Percentiles rank a stretch among this genome's conserved stretches.
Conservation (phyloP, 441 rosid genomes). For the Biscutella laevigata region DNA sequence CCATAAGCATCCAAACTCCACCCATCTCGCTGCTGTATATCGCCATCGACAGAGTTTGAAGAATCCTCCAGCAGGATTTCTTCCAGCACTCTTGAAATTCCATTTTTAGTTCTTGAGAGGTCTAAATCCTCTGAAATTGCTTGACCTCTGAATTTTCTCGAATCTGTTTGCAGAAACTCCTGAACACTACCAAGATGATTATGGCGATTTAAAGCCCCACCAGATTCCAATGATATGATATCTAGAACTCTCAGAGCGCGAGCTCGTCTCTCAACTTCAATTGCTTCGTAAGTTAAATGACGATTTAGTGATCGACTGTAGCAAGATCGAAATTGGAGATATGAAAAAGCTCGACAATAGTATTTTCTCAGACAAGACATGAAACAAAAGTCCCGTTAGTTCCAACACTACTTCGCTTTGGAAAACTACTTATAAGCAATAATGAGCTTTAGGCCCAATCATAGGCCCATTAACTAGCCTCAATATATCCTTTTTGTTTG, state of each 20-base stretch:
- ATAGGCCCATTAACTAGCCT: background rate
- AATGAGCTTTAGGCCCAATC: background rate
- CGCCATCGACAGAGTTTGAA: background rate
- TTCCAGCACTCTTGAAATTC: constrained; percentile 25
- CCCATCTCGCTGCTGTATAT: constrained; percentile 12
- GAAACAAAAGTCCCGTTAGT: background rate
- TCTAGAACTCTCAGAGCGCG: constrained; percentile 45
- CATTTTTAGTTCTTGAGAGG: background rate
- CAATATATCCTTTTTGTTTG: background rate
- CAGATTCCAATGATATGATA: constrained; percentile 32
- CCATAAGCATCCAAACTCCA: constrained; percentile 28
- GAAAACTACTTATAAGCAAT: background rate
- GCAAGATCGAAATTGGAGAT: constrained; percentile 10
- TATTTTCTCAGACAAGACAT: constrained; percentile 24
- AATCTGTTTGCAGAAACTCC: constrained; percentile 38
- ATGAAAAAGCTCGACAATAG: constrained; percentile 2
- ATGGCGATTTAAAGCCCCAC: constrained; percentile 2
- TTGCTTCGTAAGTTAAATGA: constrained; percentile 9
- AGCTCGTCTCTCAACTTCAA: constrained; percentile 28
- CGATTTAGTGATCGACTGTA: constrained; percentile 30
- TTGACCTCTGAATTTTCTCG: constrained; percentile 17
- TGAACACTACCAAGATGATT: constrained; percentile 51
- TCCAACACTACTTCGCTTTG: background rate
- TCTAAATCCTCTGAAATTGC: constrained; percentile 11
- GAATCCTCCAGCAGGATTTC: constrained; percentile 30